Evolutionary conservation across 768 basidiomycete species (phyloP), one percentile per base, ranked within the genome.

Genomic region (Mycena indigotica): DNA sequence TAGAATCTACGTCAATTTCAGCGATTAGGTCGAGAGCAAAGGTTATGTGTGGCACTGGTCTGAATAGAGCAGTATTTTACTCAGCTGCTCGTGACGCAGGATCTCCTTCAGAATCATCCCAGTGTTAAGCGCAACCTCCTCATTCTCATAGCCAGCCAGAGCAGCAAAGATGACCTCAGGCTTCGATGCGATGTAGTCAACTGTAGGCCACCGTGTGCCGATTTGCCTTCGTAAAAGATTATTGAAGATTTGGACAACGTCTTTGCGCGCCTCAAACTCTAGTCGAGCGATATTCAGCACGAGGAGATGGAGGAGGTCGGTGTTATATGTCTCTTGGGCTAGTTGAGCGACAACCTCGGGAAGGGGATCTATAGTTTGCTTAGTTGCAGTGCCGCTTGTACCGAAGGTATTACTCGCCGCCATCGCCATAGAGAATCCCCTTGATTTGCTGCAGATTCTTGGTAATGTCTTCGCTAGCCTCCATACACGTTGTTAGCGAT

Each of bases 21-120:
- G n/a, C n/a, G n/a, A n/a, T n/a, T n/a, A n/a, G n/a, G n/a, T n/a
- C n/a, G n/a, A n/a, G n/a, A n/a, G n/a, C n/a, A n/a, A n/a, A n/a
- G n/a, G n/a, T n/a, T n/a, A n/a, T n/a, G n/a, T n/a, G n/a, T n/a
- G n/a, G 72, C 71, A 96, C 96, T 96, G 86, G 61, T 98, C 95
- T 13, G 94, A 95, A 68, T 96, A 84, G 40, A 99, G 81, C 52
- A 98, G 72, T 52, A 95, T 86, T 80, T 95, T 93, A 41, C 88
- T 88, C 23, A 99, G 75, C 50, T 90, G 86, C 70, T 99, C 97
- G 69, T 97, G 92, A 62, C 89, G 82, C 63, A 99, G 75, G 91
- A 98, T 98, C 76, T 98, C 97, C 67, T 93, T 91, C 50, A 99
- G 78, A 56, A 98, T 91, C 94, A 97, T 96, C 8, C 97, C 96